These are phyloP conservation scores for Coniochaeta hoffmannii DNA, from an alignment of 2,329 filamentous ascomycete genomes.

Conservation along the genomic window DNA sequence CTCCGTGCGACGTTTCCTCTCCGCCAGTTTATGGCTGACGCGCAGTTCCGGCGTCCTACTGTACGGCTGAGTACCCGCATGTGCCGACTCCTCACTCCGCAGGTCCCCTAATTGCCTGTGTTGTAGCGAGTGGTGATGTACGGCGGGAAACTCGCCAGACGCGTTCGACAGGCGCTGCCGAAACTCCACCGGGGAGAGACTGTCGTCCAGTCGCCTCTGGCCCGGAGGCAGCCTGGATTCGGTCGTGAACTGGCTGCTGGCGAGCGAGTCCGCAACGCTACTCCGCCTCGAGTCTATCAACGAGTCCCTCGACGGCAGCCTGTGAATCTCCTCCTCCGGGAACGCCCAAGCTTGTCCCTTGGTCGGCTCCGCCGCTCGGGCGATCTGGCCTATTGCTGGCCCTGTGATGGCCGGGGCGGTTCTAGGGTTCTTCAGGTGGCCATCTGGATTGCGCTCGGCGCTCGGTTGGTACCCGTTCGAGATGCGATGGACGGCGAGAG, in stretches of 20 bases:
- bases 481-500: conserved; percentile 48
- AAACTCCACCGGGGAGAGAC: conserved; percentile 34
- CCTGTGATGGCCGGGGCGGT: conserved; percentile 73
- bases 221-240: conserved; percentile 66
- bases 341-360: conserved; percentile 83
- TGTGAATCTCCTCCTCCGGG: conserved; percentile 61
- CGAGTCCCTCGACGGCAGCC: conserved; percentile 37
- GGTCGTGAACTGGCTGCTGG: conserved; percentile 70
- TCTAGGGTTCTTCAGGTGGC: conserved; percentile 44
- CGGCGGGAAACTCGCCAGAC: conserved; percentile 48
- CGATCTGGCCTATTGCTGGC: conserved; percentile 56
- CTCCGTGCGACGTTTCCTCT: conserved; percentile 75
- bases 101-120: conserved; percentile 65
- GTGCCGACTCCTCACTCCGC: conserved; percentile 49
- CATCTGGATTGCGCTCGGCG: conserved; percentile 49
- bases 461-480: conserved; percentile 59
- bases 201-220: conserved; percentile 65
- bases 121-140: conserved; percentile 70
- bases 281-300: conserved; percentile 63
- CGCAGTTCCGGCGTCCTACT: conserved; percentile 75
- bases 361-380: conserved; percentile 67
- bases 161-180: conserved; percentile 40
- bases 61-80: conserved; percentile 61
- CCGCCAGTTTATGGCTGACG: conserved; percentile 78
- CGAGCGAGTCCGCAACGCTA: conserved; percentile 69